These are phyloP conservation scores for Hansfordia pulvinata DNA, from an alignment of 2,329 filamentous ascomycete species.

Conservation along the genomic window DNA sequence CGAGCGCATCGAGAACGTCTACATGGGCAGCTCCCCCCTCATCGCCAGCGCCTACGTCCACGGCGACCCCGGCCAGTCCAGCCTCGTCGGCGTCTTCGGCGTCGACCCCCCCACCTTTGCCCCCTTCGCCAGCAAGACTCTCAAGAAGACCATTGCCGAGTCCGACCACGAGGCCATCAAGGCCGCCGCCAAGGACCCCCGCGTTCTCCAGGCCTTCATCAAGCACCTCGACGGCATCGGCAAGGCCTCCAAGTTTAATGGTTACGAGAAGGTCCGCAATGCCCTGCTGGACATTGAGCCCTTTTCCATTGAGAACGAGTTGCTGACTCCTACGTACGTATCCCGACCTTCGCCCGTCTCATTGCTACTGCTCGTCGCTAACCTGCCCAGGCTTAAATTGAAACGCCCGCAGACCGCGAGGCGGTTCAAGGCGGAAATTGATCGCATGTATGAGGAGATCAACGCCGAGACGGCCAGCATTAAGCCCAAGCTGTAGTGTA, in stretches of 20 bases:
- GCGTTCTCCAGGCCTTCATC: slow-evolving; percentile 61
- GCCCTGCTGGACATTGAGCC: slow-evolving; percentile 70
- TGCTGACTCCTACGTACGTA: slow-evolving; percentile 77
- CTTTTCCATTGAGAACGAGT: slow-evolving; percentile 85
- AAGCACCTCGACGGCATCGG: slow-evolving; percentile 68
- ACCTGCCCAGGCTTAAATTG: slow-evolving; percentile 35
- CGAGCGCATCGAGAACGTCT: slow-evolving; percentile 92
- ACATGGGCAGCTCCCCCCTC: slow-evolving; percentile 66
- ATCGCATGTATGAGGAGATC: slow-evolving; percentile 42
- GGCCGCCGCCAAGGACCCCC: slow-evolving; percentile 51
- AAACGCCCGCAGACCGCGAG: slow-evolving; percentile 43
- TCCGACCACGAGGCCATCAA: slow-evolving; percentile 55
- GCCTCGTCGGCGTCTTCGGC: slow-evolving; percentile 76
- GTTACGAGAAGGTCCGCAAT: slow-evolving; percentile 71
- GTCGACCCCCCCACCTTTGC: slow-evolving; percentile 78
- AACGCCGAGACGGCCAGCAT: slow-evolving; percentile 20
- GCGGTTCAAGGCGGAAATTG: slow-evolving; percentile 38
- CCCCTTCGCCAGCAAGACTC: slow-evolving; percentile 61
- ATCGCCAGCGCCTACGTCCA: slow-evolving; percentile 79
- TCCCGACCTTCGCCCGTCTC: slow-evolving; percentile 1
- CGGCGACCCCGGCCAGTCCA: slow-evolving; percentile 72
- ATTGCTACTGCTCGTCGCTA: slow-evolving; percentile 4
- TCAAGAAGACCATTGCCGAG: slow-evolving; percentile 51
- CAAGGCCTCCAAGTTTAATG: slow-evolving; percentile 79
- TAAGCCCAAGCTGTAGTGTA: slow-evolving; percentile 31